Conservation (phyloP, 257 asterid species). For the Penstemon davidsonii region DNA sequence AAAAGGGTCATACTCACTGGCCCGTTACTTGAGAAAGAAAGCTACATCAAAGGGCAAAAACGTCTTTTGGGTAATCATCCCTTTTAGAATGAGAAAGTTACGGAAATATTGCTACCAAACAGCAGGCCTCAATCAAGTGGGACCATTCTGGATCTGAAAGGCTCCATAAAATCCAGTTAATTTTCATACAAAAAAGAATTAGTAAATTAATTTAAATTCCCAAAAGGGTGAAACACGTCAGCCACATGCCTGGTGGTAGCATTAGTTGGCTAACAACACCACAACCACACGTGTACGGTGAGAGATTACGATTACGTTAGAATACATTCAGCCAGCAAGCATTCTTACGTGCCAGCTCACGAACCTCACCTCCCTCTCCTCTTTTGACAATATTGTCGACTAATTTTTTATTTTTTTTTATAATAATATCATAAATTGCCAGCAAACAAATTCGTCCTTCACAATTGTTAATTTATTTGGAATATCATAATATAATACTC, state of each 20-base stretch:
- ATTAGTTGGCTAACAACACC: slow-evolving; percentile 59
- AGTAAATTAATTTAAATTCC: slow-evolving; percentile 13
- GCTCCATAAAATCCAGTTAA: slow-evolving; percentile 59
- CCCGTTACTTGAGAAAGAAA: no score
- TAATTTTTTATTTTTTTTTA: no score
- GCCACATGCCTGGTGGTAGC: slow-evolving; percentile 59
- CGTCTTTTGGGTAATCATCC: slow-evolving; percentile 5
- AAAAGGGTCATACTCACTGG: no score
- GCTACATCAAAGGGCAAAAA: slow-evolving; percentile 26
- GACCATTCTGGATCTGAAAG: slow-evolving; percentile 60
- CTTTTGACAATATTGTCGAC: not conserved
- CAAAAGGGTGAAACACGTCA: slow-evolving; percentile 56
- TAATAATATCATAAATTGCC: no score
- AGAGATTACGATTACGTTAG: slow-evolving; percentile 29
- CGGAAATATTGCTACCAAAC: slow-evolving; percentile 32
- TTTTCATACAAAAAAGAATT: slow-evolving; percentile 2
- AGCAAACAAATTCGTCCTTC: no score
- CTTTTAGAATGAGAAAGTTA: not conserved
- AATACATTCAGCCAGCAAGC: slow-evolving; percentile 26
- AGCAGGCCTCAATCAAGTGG: slow-evolving; percentile 28
- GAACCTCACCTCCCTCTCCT: slow-evolving; percentile 23
- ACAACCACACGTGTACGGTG: slow-evolving; percentile 57
- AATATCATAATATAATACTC: no score
- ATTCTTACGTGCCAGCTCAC: slow-evolving; percentile 58
- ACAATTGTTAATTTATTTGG: no score